These are phyloP conservation scores for Cercophora sp. DNA, from an alignment of 495 filamentous ascomycete species.

Conservation along the genomic window DNA sequence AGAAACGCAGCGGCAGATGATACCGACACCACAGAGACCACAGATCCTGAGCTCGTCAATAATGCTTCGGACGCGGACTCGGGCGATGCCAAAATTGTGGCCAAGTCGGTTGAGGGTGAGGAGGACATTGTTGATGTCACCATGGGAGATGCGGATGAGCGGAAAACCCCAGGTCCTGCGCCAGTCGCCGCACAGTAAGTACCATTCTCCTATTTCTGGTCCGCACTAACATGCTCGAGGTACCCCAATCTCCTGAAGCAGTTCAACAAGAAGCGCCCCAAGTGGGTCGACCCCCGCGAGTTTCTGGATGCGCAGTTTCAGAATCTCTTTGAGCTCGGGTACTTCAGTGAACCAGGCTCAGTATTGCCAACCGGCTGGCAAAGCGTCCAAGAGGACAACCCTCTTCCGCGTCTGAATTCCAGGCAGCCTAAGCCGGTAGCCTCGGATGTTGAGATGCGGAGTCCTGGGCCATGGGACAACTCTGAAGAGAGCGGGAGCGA, in stretches of 20 bases:
- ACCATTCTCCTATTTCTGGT: neutral
- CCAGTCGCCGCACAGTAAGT: conserved; percentile 19
- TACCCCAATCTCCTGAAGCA: conserved; percentile 22
- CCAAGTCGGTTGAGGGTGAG: conserved; percentile 78
- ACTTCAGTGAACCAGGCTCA: conserved; percentile 46
- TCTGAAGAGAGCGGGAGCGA: conserved; percentile 44
- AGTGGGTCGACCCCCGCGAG: conserved; percentile 43
- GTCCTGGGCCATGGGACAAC: conserved; percentile 27
- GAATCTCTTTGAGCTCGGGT: conserved; percentile 66
- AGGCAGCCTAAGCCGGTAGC: conserved; percentile 36
- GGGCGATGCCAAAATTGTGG: conserved; percentile 64
- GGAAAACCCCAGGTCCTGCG: conserved; percentile 13
- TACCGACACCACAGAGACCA: conserved; percentile 44
- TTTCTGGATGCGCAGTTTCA: conserved; percentile 54
- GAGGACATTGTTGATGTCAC: conserved; percentile 89
- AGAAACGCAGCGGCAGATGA: conserved; percentile 37
- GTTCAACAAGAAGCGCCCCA: conserved; percentile 35
- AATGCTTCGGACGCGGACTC: conserved; percentile 71
- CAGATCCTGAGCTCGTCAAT: conserved; percentile 67
- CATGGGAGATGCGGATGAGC: conserved; percentile 66
- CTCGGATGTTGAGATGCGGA: conserved; percentile 32
- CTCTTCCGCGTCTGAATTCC: conserved; percentile 53
- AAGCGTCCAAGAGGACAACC: conserved; percentile 51
- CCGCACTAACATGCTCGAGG: conserved; percentile 13
- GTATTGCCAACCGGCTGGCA: conserved; percentile 61